Percentiles rank a stretch among this genome's conserved stretches.
These are phyloP conservation scores for Oidiodendron maius DNA, from an alignment of 495 filamentous ascomycete species.

Conservation along the genomic window DNA sequence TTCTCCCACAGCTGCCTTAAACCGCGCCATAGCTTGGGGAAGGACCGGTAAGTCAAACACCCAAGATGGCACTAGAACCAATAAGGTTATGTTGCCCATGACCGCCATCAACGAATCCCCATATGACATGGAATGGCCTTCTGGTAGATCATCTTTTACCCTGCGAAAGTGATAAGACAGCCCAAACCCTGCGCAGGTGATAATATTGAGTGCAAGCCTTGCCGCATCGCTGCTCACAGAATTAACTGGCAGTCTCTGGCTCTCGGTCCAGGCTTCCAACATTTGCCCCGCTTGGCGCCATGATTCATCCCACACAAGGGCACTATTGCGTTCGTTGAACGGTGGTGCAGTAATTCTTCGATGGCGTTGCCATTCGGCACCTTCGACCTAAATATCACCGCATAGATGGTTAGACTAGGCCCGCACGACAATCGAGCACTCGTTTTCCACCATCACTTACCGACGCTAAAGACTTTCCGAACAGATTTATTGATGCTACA, in stretches of 20 bases:
- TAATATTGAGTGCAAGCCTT: constrained; percentile 31
- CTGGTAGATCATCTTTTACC: constrained; percentile 5
- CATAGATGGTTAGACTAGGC: not conserved
- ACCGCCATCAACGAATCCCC: constrained; percentile 26
- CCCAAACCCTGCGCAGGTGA: constrained; percentile 27
- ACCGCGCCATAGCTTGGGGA: constrained; percentile 17
- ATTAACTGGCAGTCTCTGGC: constrained; percentile 7
- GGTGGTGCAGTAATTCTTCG: constrained; percentile 30
- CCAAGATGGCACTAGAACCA: not conserved
- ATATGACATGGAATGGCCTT: constrained; percentile 21
- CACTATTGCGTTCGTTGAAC: constrained; percentile 39
- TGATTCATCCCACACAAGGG: constrained; percentile 35
- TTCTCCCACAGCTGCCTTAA: constrained; percentile 22
- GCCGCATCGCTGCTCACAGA: constrained; percentile 21
- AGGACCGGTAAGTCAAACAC: constrained; percentile 13
- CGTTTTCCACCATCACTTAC: not conserved
- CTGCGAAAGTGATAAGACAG: constrained; percentile 29
- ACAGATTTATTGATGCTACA: constrained; percentile 29
- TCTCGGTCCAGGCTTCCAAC: constrained; percentile 29
- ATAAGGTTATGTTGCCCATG: constrained; percentile 26
- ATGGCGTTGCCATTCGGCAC: constrained; percentile 36
- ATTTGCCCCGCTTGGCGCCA: constrained; percentile 32
- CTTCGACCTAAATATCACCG: constrained; percentile 21
- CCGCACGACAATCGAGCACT: too few species aligned
- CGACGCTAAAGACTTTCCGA: constrained; percentile 19